Percentiles rank a stretch among this genome's conserved stretches.
phyloP scores from a whole-genome alignment of 2,329 filamentous ascomycete genomes.

The Cryphonectria naterciae region DNA sequence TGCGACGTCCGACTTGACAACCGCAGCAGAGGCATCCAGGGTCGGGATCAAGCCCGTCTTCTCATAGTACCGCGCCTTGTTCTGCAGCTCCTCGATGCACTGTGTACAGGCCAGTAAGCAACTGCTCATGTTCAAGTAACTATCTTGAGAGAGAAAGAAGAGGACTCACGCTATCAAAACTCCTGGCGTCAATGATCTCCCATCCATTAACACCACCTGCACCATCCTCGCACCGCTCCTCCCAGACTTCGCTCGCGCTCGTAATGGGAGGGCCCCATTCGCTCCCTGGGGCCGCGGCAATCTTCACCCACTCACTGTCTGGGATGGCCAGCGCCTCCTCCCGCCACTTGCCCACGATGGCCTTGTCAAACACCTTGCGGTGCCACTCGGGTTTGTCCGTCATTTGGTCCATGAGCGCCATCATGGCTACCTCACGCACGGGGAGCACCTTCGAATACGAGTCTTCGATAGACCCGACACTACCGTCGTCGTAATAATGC shows the following conservation, averaged over 20 bases:
- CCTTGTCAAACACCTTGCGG: conserved; percentile 40
- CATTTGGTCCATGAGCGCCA: conserved; percentile 25
- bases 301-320: conserved; percentile 28
- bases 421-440: conserved; percentile 25
- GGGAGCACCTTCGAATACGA: conserved; percentile 27
- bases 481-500: neutral
- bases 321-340: conserved; percentile 36
- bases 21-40: conserved; percentile 19
- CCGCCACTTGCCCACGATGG: conserved; percentile 40
- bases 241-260: neutral
- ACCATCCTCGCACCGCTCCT: neutral
- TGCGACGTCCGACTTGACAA: conserved; percentile 25
- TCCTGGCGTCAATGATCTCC: conserved; percentile 39
- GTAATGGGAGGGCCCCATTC: neutral
- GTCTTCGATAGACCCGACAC: neutral
- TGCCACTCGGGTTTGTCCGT: conserved; percentile 38
- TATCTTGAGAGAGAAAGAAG: neutral
- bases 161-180: conserved; percentile 22
- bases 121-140: too few relatives aligned
- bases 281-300: conserved; percentile 15
- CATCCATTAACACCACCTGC: neutral
- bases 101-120: neutral
- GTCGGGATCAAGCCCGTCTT: conserved; percentile 19
- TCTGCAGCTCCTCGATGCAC: conserved; percentile 28
- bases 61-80: conserved; percentile 25